Evolutionary conservation across 2,329 filamentous ascomycete species (phyloP), one percentile per base, ranked within the genome.

Genomic region (Fusarium torreyae): DNA sequence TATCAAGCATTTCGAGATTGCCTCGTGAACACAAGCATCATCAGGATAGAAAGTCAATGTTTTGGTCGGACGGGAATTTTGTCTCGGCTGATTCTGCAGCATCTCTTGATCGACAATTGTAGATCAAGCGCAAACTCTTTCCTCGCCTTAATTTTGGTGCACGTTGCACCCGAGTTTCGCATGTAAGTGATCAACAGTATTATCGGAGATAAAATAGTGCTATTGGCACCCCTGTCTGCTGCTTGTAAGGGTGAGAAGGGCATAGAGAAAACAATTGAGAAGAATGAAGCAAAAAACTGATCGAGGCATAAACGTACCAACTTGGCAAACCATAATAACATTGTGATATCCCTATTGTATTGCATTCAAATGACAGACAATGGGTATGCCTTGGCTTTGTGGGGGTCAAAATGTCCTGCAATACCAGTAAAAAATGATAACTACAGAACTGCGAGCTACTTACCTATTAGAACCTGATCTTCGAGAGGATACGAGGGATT

Each of bases 51-150:
- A 55, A 18, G 62, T 43, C 38, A 9, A 36, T 36, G 28, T 55
- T 50, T 43, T 57, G 49, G 39, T 48, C 28, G 18, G 56, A 66
- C 43, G 40, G 28, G 51, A 45, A 24, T 31, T 46, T 60, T 33
- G 28, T 64, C 31, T 24, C 18, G 18, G 36, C 14, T 28, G 34
- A 49, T 46, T 49, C 43, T 40, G 36, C 44, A 9, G 36, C 14
- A 26, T 36, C 13, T 45, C 42, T 26, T 40, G 63, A 69, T 70
- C 67, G 53, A 54, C 50, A 43, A 53, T 48, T 34, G 66, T 43
- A 53, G 67, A 68, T 69, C 57, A 59, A 56, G 43, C n/a, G 46
- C 42, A 45, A 66, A 57, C 52, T 33, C 31, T 66, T 49, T 54
- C 22, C 34, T 46, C 28, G 36, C 15, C 28, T 20, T 26, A 10